phyloP scores from a whole-genome alignment of 2,329 filamentous ascomycete genomes.

The Pestalotiopsis sp. region DNA sequence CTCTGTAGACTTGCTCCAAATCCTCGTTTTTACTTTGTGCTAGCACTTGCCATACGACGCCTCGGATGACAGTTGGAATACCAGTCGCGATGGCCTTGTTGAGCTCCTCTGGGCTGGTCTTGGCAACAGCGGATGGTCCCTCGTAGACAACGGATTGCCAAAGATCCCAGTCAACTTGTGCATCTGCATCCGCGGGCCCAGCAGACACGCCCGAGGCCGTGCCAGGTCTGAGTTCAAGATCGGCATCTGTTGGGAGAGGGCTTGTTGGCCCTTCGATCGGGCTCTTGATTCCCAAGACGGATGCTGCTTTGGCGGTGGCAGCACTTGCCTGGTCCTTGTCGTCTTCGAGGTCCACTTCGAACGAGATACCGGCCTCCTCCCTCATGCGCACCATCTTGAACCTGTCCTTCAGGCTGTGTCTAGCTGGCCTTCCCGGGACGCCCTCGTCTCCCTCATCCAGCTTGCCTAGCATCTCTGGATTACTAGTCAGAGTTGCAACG shows the following conservation, averaged over 20 bases:
- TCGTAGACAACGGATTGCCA: conserved; percentile 97
- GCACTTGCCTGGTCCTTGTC: conserved; percentile 42
- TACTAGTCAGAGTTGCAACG: conserved; percentile 76
- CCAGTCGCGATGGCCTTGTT: conserved; percentile 90
- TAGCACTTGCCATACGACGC: conserved; percentile 98
- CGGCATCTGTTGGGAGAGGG: conserved; percentile 65
- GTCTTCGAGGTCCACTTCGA: conserved; percentile 52
- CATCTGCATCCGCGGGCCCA: conserved; percentile 70
- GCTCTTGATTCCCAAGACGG: conserved; percentile 23
- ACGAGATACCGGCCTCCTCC: conserved; percentile 66
- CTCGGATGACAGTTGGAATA: conserved; percentile 91
- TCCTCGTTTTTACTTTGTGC: conserved; percentile 94
- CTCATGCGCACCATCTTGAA: conserved; percentile 78
- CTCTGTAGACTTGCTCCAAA: conserved; percentile 82
- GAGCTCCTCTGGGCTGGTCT: conserved; percentile 86
- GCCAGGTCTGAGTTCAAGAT: conserved; percentile 75
- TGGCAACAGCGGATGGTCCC: conserved; percentile 83
- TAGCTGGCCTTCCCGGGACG: conserved; percentile 45
- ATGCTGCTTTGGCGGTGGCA: conserved; percentile 16
- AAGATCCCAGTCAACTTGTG: conserved; percentile 95
- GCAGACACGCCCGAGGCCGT: conserved; percentile 82
- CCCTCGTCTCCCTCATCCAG: conserved; percentile 72
- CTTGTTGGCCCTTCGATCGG: conserved; percentile 35
- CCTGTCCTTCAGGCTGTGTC: conserved; percentile 73
- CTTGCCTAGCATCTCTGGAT: conserved; percentile 76